Percentiles rank a stretch among this genome's conserved stretches.
Conservation (phyloP, 2,329 filamentous ascomycete genomes). For the Xylariaceae sp. region DNA sequence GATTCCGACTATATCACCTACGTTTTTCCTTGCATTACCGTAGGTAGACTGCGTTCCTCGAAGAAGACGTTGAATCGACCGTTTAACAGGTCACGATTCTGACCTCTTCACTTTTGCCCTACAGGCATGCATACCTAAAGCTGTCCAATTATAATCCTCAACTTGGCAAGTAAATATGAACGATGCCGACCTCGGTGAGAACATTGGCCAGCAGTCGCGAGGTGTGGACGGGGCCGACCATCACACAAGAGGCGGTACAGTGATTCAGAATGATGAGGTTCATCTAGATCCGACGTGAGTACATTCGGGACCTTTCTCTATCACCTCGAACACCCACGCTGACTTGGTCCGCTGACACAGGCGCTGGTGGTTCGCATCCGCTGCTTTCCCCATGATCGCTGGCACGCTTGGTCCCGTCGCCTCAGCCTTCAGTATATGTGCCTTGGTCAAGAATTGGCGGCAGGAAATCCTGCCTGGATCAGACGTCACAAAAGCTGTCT, state of each 20-base stretch:
- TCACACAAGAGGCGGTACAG: slow-evolving; percentile 23
- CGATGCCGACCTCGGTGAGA: slow-evolving; percentile 34
- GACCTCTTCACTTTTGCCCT: neutral
- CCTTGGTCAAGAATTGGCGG: slow-evolving; percentile 77
- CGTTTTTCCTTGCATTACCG: too few relatives aligned
- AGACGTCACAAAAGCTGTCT: slow-evolving; percentile 43
- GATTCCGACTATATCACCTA: too few relatives aligned
- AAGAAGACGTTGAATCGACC: too few relatives aligned
- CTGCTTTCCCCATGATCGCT: slow-evolving; percentile 71
- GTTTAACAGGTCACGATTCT: too few relatives aligned
- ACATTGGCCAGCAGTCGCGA: slow-evolving; percentile 31
- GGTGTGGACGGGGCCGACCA: slow-evolving; percentile 14
- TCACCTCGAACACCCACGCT: neutral
- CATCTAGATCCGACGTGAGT: slow-evolving; percentile 42
- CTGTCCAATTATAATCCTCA: too few relatives aligned
- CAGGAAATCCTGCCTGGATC: slow-evolving; percentile 47
- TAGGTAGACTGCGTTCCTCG: too few relatives aligned
- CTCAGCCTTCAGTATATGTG: slow-evolving; percentile 82
- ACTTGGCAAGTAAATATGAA: slow-evolving; percentile 36
- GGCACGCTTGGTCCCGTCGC: slow-evolving; percentile 82
- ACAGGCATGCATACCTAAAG: slow-evolving; percentile 1
- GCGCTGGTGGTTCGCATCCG: slow-evolving; percentile 61
- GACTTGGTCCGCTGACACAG: slow-evolving; percentile 28
- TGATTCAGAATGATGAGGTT: slow-evolving; percentile 33
- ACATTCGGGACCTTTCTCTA: neutral